These are phyloP conservation scores for Melanogaster broomeanus DNA, from an alignment of 768 basidiomycete genomes.

Conservation along the genomic window DNA sequence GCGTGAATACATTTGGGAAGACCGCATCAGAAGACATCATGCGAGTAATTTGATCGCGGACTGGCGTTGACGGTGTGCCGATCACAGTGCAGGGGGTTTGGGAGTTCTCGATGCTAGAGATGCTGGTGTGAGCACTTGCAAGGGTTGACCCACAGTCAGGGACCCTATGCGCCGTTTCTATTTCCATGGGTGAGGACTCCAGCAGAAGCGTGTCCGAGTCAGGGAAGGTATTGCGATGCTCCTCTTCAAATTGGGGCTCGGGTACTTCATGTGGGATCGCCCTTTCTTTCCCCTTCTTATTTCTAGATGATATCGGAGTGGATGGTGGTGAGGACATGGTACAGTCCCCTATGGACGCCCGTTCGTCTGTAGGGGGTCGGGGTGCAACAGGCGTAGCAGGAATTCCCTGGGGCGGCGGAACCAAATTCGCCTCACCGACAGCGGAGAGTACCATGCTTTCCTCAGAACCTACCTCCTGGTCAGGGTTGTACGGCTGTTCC, in stretches of 20 bases:
- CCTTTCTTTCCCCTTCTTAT: background rate
- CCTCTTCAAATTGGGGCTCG: background rate
- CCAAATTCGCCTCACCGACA: background rate
- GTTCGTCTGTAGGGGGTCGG: background rate
- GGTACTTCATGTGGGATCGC: background rate
- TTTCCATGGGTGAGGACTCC: background rate
- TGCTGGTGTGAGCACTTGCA: background rate
- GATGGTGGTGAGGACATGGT: background rate
- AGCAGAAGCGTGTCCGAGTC: background rate
- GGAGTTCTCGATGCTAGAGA: background rate
- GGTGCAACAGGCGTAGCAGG: no score
- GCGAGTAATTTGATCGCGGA: background rate
- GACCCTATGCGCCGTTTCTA: background rate
- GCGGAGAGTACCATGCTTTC: background rate
- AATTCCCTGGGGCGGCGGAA: background rate
- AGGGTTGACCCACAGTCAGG: background rate
- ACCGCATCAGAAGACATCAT: background rate
- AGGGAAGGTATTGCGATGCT: background rate
- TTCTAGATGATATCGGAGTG: background rate
- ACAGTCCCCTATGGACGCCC: background rate
- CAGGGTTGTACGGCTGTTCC: constrained; percentile 7
- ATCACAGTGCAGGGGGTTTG: background rate
- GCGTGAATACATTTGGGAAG: constrained; percentile 19
- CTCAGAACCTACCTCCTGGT: background rate
- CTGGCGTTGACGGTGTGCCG: background rate